Percentiles rank a stretch among this genome's conserved stretches.
These are phyloP conservation scores for Beauveria medogensis DNA, from an alignment of 2,329 filamentous ascomycete genomes.

Conservation along the genomic window DNA sequence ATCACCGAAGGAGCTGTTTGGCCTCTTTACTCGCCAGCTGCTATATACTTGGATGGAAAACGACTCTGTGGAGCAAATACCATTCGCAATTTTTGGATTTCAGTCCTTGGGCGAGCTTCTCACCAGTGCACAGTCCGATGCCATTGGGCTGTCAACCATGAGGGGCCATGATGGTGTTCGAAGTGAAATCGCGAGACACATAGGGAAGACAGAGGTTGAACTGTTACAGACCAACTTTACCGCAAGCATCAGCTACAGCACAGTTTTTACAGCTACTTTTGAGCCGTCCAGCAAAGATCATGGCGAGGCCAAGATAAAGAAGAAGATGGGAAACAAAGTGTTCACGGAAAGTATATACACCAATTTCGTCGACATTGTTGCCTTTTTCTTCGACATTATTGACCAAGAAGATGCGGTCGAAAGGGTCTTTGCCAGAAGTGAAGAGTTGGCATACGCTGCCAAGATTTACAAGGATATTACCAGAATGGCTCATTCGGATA, in stretches of 20 bases:
- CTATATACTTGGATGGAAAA: conserved; percentile 81
- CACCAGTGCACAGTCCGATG: conserved; percentile 63
- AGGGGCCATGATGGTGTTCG: conserved; percentile 60
- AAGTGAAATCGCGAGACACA: conserved; percentile 47
- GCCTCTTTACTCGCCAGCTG: conserved; percentile 78
- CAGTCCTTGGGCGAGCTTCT: conserved; percentile 59
- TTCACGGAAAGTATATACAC: conserved; percentile 57
- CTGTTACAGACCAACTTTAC: conserved; percentile 64
- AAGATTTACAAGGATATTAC: conserved; percentile 63
- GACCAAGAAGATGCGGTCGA: conserved; percentile 71
- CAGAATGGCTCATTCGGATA: conserved; percentile 55
- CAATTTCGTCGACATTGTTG: conserved; percentile 70
- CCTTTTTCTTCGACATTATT: conserved; percentile 66
- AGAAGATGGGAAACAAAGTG: conserved; percentile 56
- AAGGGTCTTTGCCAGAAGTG: conserved; percentile 53
- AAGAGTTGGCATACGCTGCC: conserved; percentile 51
- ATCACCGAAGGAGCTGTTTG: conserved; percentile 64
- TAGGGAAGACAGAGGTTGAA: conserved; percentile 45
- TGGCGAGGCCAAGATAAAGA: conserved; percentile 60
- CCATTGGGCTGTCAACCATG: conserved; percentile 75
- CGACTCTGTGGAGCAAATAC: conserved; percentile 61
- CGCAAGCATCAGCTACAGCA: conserved; percentile 73
- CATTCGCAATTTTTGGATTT: conserved; percentile 81
- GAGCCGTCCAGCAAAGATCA: conserved; percentile 33
- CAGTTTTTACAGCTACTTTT: conserved; percentile 47